A percentile compares a stretch with the other conserved stretches of the same genome.
These are phyloP conservation scores for Knoxdaviesia proteae DNA, from an alignment of 2,329 filamentous ascomycete genomes.

Conservation along the genomic window DNA sequence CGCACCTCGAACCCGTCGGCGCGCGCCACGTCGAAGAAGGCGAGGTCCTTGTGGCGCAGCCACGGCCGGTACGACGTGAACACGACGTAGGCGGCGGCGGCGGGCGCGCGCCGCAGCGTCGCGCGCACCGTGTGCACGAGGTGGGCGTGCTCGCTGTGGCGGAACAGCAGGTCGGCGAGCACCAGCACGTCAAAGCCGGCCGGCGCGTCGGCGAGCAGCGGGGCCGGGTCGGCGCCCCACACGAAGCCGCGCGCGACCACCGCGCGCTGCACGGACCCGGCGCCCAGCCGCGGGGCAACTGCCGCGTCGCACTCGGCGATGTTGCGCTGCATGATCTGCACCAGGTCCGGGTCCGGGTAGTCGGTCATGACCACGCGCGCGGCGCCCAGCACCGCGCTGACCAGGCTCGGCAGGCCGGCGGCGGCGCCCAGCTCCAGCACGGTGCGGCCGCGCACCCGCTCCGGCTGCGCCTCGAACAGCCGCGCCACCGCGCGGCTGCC, in stretches of 20 bases:
- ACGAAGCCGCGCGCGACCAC: conserved; percentile 52
- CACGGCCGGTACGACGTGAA: conserved; percentile 90
- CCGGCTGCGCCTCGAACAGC: conserved; percentile 53
- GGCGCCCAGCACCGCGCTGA: conserved; percentile 55
- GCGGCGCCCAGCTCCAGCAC: conserved; percentile 80
- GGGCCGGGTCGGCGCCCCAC: conserved; percentile 51
- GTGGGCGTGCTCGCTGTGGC: conserved; percentile 69
- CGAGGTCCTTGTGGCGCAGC: conserved; percentile 66
- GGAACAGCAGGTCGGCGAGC: conserved; percentile 76
- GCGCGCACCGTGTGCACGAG: conserved; percentile 50
- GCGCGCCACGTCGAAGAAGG: conserved; percentile 63
- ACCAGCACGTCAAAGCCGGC: conserved; percentile 57
- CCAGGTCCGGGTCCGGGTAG: conserved; percentile 68
- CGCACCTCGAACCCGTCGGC: conserved; percentile 54
- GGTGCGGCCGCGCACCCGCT: conserved; percentile 42
- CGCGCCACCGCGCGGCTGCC: conserved; percentile 58
- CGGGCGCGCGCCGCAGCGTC: conserved; percentile 35
- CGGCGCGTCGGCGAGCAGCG: conserved; percentile 38
- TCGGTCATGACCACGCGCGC: conserved; percentile 60
- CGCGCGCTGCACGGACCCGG: conserved; percentile 12
- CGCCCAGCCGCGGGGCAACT: conserved; percentile 11
- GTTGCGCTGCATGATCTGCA: conserved; percentile 61
- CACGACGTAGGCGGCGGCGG: conserved; percentile 59
- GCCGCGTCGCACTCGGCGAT: conserved; percentile 33
- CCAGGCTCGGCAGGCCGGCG: conserved; percentile 63